Base-by-base conservation (phyloP, 352 stramenopile species). In the Blastocystis sp. region DNA sequence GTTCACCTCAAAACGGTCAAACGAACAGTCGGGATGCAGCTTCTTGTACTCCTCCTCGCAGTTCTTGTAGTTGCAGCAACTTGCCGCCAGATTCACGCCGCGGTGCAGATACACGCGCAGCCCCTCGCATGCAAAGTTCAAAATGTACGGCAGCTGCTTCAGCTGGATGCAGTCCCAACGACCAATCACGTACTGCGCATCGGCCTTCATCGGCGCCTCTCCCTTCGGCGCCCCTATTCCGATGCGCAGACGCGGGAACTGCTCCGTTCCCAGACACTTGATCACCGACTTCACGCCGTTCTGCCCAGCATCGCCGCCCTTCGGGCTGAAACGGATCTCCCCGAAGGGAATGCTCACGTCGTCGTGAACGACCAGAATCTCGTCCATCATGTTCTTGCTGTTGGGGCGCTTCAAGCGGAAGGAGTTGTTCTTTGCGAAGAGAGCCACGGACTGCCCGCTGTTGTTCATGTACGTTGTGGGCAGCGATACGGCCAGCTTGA, bases 271-370 rank as follows among this genome's bases (percentile, higher is more conserved):
- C 48, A 88, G 63, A 57, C 78, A 79, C 64, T 76, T 79, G 7
- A 88, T 78, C 42, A 88, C 66, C 11, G 64, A 79, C 60, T 88
- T 88, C n/a, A 88, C 78, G 45, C 78, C 78, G 66, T 88, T 88
- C 48, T 88, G 78, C 10, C 78, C 78, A 43, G 59, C 78, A 57
- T 62, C 42, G 42, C 78, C 68, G 17, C 78, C 78, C 61, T 88
- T 88, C n/a, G 78, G 78, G 52, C 64, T 79, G 45, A 88, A 88
- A 14, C 68, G 78, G 42, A 88, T 77, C 43, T 88, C 45, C 28
- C 78, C 78, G 24, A 88, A 88, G 14, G 78, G 78, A 54, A 88
- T 68, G 38, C 43, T 65, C 21, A 88, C 66, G 52, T 88, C 78
- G 54, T 88, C 78, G 43, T 88, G 78, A 59, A 88, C 68, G 11